Conservation (phyloP, 2,329 filamentous ascomycete genomes). For the Aspergillus novoparasiticus region DNA sequence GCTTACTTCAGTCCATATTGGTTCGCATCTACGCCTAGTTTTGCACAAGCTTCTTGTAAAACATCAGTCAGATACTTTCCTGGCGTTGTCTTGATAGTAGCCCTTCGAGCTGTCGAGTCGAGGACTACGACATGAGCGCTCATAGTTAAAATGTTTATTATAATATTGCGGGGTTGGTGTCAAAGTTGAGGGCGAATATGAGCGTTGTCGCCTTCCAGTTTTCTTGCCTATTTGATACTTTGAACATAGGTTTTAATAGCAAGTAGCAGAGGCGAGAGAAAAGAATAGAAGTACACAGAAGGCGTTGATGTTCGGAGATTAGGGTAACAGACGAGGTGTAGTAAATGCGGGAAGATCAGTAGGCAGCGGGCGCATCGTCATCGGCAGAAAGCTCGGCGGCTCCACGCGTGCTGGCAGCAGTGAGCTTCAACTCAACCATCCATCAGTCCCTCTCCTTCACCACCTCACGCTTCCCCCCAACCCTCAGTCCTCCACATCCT, state of each 20-base stretch:
- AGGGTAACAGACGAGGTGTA: constrained; percentile 8
- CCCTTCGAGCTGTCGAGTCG: constrained; percentile 74
- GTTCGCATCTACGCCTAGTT: constrained; percentile 71
- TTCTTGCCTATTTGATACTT: neutral
- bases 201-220: neutral
- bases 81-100: constrained; percentile 80
- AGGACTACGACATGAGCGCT: constrained; percentile 87
- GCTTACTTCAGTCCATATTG: constrained; percentile 81
- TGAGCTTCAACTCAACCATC: constrained; percentile 30
- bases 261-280: neutral
- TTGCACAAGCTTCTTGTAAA: constrained; percentile 81
- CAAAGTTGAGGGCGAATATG: neutral
- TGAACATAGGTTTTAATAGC: neutral
- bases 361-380: constrained; percentile 33
- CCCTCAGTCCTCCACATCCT: constrained; percentile 6
- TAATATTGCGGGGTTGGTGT: constrained; percentile 24
- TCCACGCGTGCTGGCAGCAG: constrained; percentile 22
- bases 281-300: constrained; percentile 15
- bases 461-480: constrained; percentile 4
- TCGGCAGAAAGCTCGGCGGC: constrained; percentile 29
- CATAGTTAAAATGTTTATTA: constrained; percentile 56
- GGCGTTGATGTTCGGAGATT: constrained; percentile 2
- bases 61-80: constrained; percentile 82
- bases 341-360: constrained; percentile 14
- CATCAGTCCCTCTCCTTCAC: constrained; percentile 16